Evolutionary conservation across 2,329 filamentous ascomycete species (phyloP), one percentile per base, ranked within the genome.

Genomic region (Fusarium oxysporum): DNA sequence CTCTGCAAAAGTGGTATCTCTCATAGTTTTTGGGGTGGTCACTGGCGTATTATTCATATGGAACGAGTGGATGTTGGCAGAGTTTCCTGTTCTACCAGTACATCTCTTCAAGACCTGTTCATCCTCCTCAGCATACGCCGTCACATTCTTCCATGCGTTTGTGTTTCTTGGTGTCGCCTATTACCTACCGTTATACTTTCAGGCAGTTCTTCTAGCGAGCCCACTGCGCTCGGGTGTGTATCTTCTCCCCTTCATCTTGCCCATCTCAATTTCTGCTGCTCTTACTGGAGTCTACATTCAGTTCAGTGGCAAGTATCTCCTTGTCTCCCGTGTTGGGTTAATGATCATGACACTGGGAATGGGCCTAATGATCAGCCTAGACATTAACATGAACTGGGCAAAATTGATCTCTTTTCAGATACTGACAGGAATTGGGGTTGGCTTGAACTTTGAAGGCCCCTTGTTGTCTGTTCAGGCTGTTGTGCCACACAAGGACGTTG

Each of bases 161-260:
- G 87, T 90, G 38, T 92, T 92, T 79, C 91, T 92, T 44, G 89
- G 87, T 0, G 86, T 86, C 3, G 88, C 90, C 55, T 95, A 93
- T 80, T 95, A 92, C 76, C 83, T 94, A 32, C 93, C 93, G 0
- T 85, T 94, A 0, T 95, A 92, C 81, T 91, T 93, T 60, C 93
- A 95, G 78, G 87, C 90, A 6, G 92, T 91, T 1, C 86, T 91
- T 5, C 86, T 86, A 56, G 89, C 88, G 3, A 86, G 86, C 1
- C 90, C 91, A 0, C 82, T 92, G 38, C 83, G 84, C n/a, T 92
- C 90, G 0, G 87, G 87, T 8, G 78, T 92, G 1, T 86, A 92
- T 17, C 84, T 92, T 5, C 83, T 94, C 0, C 91, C 92, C 0
- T 87, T 91, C 44, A 89, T 88, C 28, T 76, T 87, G 19, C 80